Conservation (phyloP, 1,284 basidiomycete species). For the Trichosporon sp. region DNA sequence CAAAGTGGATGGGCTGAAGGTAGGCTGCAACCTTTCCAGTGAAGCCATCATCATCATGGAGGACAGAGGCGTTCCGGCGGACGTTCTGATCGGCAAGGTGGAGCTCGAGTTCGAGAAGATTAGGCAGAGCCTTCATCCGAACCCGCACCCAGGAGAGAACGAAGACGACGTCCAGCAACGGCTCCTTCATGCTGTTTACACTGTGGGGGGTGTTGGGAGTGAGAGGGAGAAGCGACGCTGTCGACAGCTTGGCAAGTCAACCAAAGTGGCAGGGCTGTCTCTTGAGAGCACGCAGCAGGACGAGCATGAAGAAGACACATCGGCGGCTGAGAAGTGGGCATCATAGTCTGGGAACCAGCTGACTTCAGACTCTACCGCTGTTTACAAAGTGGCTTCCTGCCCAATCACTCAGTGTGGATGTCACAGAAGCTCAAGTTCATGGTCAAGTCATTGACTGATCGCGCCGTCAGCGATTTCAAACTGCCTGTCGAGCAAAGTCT, state of each 20-base stretch:
- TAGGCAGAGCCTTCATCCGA: conserved; percentile 17
- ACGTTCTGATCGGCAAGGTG: conserved; percentile 23
- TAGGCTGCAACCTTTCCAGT: conserved; percentile 25
- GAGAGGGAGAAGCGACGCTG: conserved; percentile 27
- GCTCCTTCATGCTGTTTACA: conserved; percentile 21
- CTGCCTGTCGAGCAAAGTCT: conserved; percentile 31
- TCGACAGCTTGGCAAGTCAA: conserved; percentile 19
- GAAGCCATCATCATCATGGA: conserved; percentile 34
- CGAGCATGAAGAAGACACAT: conserved; percentile 9
- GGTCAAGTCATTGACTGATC: conserved; percentile 21
- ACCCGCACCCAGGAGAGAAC: conserved; percentile 20
- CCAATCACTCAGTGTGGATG: conserved; percentile 15
- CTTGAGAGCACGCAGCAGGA: neutral
- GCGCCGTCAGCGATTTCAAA: conserved; percentile 24
- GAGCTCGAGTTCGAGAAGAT: conserved; percentile 25
- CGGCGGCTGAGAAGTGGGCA: conserved; percentile 32
- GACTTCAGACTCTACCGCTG: conserved; percentile 10
- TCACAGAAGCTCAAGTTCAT: conserved; percentile 27
- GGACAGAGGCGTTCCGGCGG: conserved; percentile 29
- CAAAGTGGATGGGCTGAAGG: conserved; percentile 24
- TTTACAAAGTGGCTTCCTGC: conserved; percentile 23
- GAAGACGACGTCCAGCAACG: conserved; percentile 21
- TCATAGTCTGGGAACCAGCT: neutral
- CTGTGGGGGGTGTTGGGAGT: conserved; percentile 29
- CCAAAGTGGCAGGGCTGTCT: conserved; percentile 27